Evolutionary conservation across 177 flowering plant genomes (phyloP).

Genomic region (Telopea speciosissima): DNA sequence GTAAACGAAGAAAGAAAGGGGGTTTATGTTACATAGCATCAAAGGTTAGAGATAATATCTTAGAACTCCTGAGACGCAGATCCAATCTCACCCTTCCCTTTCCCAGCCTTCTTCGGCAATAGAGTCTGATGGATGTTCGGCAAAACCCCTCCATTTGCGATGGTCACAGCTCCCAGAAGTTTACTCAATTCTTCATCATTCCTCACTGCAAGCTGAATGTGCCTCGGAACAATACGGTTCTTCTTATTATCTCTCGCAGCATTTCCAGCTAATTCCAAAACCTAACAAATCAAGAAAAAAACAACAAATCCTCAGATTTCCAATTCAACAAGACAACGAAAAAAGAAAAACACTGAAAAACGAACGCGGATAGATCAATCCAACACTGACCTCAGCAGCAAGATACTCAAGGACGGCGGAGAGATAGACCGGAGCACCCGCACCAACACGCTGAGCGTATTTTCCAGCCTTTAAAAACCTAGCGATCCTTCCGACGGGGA

Average conservation of each 20-base stretch:
- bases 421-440: constrained; percentile 38
- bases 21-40: too few species aligned
- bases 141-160: constrained; percentile 38
- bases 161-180: constrained; percentile 33
- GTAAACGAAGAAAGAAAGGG: too few species aligned
- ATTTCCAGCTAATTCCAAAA: constrained; percentile 38
- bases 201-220: constrained; percentile 40
- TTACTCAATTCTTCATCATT: constrained; percentile 41
- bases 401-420: constrained; percentile 41
- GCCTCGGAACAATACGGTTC: constrained; percentile 33
- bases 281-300: constrained; percentile 12
- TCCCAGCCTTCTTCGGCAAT: constrained; percentile 32
- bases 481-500: constrained; percentile 38
- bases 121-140: constrained; percentile 31
- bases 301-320: neutral
- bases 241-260: constrained; percentile 44
- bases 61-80: constrained; percentile 35
- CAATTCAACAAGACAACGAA: neutral
- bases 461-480: constrained; percentile 31
- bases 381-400: constrained; percentile 27
- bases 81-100: constrained; percentile 29
- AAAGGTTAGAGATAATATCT: too few species aligned
- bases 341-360: neutral
- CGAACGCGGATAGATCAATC: neutral
- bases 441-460: constrained; percentile 35